A percentile compares a stretch with the other conserved stretches of the same genome.
These are phyloP conservation scores for Phytopythium litorale DNA, from an alignment of 352 stramenopile genomes.

Conservation along the genomic window DNA sequence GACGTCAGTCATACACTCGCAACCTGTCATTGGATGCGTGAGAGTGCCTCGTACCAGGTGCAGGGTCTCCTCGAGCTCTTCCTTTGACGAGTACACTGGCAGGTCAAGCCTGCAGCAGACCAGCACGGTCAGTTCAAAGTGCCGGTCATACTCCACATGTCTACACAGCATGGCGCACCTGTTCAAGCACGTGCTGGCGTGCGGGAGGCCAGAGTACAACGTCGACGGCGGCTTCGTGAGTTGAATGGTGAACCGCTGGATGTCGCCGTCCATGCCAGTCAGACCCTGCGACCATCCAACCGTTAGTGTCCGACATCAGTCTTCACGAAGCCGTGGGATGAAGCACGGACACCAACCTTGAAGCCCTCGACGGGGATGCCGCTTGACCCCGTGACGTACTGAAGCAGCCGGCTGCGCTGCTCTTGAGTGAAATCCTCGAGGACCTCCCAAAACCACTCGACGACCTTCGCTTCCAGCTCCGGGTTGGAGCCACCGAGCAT, in stretches of 20 bases:
- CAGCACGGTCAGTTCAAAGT: not conserved
- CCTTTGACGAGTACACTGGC: conserved; percentile 74
- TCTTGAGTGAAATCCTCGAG: conserved; percentile 55
- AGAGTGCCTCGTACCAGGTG: conserved; percentile 47
- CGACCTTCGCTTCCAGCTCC: conserved; percentile 31
- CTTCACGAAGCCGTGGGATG: not conserved
- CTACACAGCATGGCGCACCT: conserved; percentile 23
- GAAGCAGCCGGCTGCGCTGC: conserved; percentile 60
- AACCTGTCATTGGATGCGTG: not conserved
- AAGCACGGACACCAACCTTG: conserved; percentile 20
- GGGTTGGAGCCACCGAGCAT: conserved; percentile 20
- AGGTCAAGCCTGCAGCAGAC: conserved; percentile 54
- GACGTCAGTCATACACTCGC: not conserved
- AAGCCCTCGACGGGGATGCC: conserved; percentile 82
- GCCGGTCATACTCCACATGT: not conserved
- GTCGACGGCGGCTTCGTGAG: conserved; percentile 37
- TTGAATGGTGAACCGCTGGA: conserved; percentile 76
- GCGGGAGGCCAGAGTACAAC: conserved; percentile 54
- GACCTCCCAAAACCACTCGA: conserved; percentile 84
- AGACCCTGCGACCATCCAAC: conserved; percentile 27
- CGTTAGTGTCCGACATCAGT: not conserved
- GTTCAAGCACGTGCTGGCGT: conserved; percentile 83
- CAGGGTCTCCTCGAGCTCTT: conserved; percentile 92
- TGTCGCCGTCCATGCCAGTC: conserved; percentile 70
- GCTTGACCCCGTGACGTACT: conserved; percentile 82